Base-by-base conservation (phyloP, 164 flowering plant genomes). In the Paratinospora sagittata region DNA sequence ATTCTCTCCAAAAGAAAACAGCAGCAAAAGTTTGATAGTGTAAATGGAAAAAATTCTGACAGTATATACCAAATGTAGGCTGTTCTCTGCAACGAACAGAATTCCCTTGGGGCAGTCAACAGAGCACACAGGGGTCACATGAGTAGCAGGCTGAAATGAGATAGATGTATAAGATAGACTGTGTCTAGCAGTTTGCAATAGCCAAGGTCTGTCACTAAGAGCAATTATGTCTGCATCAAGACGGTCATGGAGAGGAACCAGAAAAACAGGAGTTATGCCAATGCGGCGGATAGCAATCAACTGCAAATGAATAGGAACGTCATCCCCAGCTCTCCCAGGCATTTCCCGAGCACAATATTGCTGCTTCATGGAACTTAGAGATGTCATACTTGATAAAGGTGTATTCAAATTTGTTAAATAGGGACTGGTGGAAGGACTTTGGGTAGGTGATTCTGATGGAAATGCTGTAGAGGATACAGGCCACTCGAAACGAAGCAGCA, bases 201-300 rank as follows among this genome's bases (percentile, higher is more conserved):
- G 82, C 98, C 99, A 95, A 39, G 98, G 97, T 79, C 99, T 89
- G 73, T 95, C 99, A 84, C 99, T 91, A 63, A 95, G 89, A 81
- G 88, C 88, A 78, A 95, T 87, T 45, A 95, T 84, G 69, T 95
- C 98, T 34, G 95, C 77, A 78, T 86, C 87, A 47, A 88, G 86
- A 21, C 84, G 84, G 76, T 95, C 93, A 65, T 73, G 80, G 72
- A 95, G 78, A 39, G 99, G 94, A 75, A 90, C 94, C 78, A 95
- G 81, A 79, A 92, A 92, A 79, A 89, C 97, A 66, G 98, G 99
- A 58, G 97, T 88, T 71, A 92, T 81, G 70, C 99, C 98, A 79
- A 95, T 87, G 3, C 97, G 92, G 30, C 99, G 96, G 24, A 82
- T 84, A 63, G 99, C 93, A 84, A 95, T 91, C 73, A 91, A 70